These are phyloP conservation scores for Phaseolus lunatus DNA, from an alignment of 306 rosid species.

Conservation along the genomic window DNA sequence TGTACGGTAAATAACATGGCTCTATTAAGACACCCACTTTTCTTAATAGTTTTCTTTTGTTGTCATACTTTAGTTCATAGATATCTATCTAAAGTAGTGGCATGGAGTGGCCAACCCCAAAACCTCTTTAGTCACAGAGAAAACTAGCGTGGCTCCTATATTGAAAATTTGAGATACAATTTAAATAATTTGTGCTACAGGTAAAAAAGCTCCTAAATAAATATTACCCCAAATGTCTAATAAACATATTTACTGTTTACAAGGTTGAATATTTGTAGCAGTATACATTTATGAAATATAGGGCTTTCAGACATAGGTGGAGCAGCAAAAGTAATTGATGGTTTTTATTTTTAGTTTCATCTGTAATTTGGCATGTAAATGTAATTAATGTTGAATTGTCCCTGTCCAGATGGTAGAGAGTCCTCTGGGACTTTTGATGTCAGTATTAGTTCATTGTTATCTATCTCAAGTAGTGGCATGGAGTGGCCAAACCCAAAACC, in stretches of 20 bases:
- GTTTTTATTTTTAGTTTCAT: too few relatives aligned
- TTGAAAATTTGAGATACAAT: background rate
- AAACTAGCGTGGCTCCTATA: background rate
- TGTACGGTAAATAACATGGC: background rate
- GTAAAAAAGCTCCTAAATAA: background rate
- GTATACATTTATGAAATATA: too few relatives aligned
- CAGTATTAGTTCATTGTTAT: background rate
- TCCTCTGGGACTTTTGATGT: too few relatives aligned
- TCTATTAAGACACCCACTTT: background rate
- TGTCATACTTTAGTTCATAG: background rate
- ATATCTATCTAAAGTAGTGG: background rate
- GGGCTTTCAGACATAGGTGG: too few relatives aligned
- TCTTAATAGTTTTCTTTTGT: background rate
- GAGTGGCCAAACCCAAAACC: background rate
- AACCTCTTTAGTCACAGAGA: background rate
- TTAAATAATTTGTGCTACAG: background rate
- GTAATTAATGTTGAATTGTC: too few relatives aligned
- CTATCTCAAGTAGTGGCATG: background rate
- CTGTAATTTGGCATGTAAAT: too few relatives aligned
- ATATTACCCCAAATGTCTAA: background rate
- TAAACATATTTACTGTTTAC: conserved; percentile 6
- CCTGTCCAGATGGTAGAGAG: too few relatives aligned
- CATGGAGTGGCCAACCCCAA: background rate
- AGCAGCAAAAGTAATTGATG: too few relatives aligned
- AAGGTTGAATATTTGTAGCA: background rate